Base-by-base conservation (phyloP, 2,329 filamentous ascomycete genomes). In the Colletotrichum sp. region DNA sequence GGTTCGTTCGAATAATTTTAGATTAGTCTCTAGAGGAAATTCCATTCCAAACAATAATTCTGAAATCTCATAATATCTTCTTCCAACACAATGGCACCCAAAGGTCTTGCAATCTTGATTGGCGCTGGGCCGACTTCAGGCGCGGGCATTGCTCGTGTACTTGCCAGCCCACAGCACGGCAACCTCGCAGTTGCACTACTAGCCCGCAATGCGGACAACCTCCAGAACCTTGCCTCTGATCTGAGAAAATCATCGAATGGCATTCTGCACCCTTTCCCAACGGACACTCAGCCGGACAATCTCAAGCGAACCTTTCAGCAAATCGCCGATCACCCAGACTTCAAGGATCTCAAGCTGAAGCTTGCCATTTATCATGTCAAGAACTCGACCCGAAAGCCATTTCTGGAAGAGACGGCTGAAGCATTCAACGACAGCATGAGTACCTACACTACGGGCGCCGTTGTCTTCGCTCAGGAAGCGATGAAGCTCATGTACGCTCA, bases 311-410 rank as follows among this genome's bases (percentile, higher is more conserved):
- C 87, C 1, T 91, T 91, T 78, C 79, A 81, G 10, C 85, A 86
- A 18, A 90, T 92, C 76, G 83, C 85, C n/a, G 77, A 77, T 1
- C 88, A 91, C 77, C 60, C 82, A 8, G 87, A 86, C 30, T 89
- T 91, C 81, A 78, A 82, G 27, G 83, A 83, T 10, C 81, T 92
- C 27, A 90, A 90, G 73, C 84, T 91, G 6, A 84, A 86, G 65
- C 78, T 91, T 13, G 88, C 89, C 2, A 85, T 92, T 30, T 92
- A 89, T 80, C 90, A 88, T 77, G 86, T 92, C 79, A 92, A 91
- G 79, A 87, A 91, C 77, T 84, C 84, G 1, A 85, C 84, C 78
- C 90, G 88, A 81, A 91, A 89, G 77, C 88, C 90, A 0, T 91
- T 91, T 80, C 82, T 91, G 62, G 83, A 88, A 56, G 89, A 90